Conservation (phyloP, 495 filamentous ascomycete genomes). For the Cercophora newfieldiana region DNA sequence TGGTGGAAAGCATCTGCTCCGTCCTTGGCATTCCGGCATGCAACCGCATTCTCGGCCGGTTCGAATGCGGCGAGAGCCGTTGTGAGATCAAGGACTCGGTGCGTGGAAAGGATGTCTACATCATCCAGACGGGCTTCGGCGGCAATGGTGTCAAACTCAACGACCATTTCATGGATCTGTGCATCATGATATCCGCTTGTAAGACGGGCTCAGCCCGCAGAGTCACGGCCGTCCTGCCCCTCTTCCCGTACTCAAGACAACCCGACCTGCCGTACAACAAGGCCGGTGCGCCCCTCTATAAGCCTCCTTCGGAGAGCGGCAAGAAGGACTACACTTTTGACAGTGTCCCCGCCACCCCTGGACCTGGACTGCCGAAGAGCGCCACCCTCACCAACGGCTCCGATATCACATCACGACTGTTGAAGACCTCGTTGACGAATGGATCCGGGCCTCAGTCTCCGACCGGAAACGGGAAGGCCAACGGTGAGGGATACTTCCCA, state of each 20-base stretch:
- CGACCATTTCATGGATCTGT: slow-evolving; percentile 91
- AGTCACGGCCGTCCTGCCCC: slow-evolving; percentile 89
- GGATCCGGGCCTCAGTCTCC: slow-evolving; percentile 23
- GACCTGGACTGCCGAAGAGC: slow-evolving; percentile 63
- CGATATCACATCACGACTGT: slow-evolving; percentile 68
- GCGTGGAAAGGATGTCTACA: slow-evolving; percentile 96
- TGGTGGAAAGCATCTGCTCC: slow-evolving; percentile 81
- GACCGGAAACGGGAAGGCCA: slow-evolving; percentile 24
- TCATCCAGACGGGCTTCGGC: slow-evolving; percentile 76
- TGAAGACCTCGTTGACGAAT: slow-evolving; percentile 38
- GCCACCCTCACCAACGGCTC: slow-evolving; percentile 62
- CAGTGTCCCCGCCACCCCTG: slow-evolving; percentile 82
- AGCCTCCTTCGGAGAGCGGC: slow-evolving; percentile 56
- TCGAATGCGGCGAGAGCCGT: slow-evolving; percentile 89
- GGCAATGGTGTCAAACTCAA: slow-evolving; percentile 76
- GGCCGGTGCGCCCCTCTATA: slow-evolving; percentile 79
- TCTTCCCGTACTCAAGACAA: slow-evolving; percentile 95
- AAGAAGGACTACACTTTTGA: slow-evolving; percentile 85
- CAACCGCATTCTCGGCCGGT: slow-evolving; percentile 82
- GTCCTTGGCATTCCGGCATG: slow-evolving; percentile 82
- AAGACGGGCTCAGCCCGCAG: slow-evolving; percentile 91
- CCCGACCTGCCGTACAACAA: slow-evolving; percentile 97
- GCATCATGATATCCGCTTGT: slow-evolving; percentile 96
- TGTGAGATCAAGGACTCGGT: slow-evolving; percentile 95
- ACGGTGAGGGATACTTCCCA: slow-evolving; percentile 25